Evolutionary conservation across 805 yeast species (phyloP).

Genomic region (Saturnispora galanensis): DNA sequence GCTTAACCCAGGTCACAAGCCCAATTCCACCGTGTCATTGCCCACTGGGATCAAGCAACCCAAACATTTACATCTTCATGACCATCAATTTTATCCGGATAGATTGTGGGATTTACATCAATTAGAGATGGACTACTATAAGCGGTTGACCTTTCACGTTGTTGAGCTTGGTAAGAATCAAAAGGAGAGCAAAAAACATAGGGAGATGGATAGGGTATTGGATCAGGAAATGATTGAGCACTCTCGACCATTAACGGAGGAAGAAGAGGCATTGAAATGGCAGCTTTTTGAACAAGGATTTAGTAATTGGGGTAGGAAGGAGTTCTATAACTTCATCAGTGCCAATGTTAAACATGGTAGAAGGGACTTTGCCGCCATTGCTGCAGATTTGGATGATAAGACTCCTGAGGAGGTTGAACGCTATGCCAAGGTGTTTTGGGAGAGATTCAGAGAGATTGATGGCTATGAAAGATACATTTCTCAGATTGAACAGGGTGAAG

Average conservation of each 20-base stretch:
- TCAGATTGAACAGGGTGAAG: conserved; percentile 86
- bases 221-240: conserved; percentile 67
- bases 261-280: conserved; percentile 57
- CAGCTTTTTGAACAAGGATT: conserved; percentile 59
- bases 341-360: conserved; percentile 75
- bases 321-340: conserved; percentile 72
- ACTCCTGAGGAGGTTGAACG: conserved; percentile 67
- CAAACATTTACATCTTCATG: conserved; percentile 69
- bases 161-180: conserved; percentile 56
- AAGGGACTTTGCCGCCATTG: conserved; percentile 57
- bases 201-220: conserved; percentile 26
- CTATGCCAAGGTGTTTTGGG: conserved; percentile 79
- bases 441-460: conserved; percentile 65
- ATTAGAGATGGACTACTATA: conserved; percentile 67
- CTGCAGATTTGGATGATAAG: conserved; percentile 75
- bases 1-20: conserved; percentile 60
- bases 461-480: conserved; percentile 77
- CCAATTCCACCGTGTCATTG: conserved; percentile 20
- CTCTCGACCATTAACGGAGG: conserved; percentile 75
- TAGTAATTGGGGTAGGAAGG: conserved; percentile 77
- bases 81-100: conserved; percentile 86
- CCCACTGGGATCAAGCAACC: conserved; percentile 64
- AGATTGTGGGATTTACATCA: conserved; percentile 68
- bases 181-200: conserved; percentile 16
- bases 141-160: conserved; percentile 54